phyloP scores from a whole-genome alignment of 148 eudicot species.

The Rhododendron kiyosumense region DNA sequence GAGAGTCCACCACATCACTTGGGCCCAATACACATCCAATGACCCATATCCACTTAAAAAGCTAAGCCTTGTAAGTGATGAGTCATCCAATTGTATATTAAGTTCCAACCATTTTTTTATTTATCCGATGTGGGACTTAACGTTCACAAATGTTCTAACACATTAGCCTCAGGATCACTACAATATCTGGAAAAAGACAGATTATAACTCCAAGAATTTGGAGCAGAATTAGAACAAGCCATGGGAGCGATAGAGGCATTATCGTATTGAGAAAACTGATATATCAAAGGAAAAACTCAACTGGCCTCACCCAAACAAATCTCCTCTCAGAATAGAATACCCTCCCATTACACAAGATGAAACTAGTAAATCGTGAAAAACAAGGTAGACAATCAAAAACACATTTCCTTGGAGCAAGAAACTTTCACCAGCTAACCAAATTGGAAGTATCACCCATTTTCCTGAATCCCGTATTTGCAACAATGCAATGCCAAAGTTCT shows the following conservation, averaged over 20 bases:
- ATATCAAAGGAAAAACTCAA: neutral
- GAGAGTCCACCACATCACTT: too few species aligned
- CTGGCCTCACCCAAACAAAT: neutral
- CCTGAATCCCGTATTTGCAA: neutral
- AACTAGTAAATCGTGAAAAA: neutral
- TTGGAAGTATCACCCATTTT: neutral
- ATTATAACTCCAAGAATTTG: neutral
- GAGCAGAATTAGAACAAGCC: neutral
- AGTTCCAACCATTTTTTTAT: too few species aligned
- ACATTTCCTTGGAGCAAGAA: neutral
- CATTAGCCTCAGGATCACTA: neutral
- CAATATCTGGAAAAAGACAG: neutral
- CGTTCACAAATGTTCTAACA: too few species aligned
- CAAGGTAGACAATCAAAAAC: neutral
- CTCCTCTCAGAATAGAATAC: neutral
- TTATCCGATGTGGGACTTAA: too few species aligned
- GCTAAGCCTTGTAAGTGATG: too few species aligned
- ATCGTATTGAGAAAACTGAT: neutral
- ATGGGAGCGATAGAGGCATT: neutral
- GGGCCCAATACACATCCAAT: too few species aligned
- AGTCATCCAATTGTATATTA: too few species aligned
- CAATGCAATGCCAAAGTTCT: neutral
- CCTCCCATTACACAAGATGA: neutral
- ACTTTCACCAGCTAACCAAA: neutral
- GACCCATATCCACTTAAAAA: too few species aligned